phyloP scores from a whole-genome alignment of 306 rosid species.

The Dalbergia cochinchinensis region DNA sequence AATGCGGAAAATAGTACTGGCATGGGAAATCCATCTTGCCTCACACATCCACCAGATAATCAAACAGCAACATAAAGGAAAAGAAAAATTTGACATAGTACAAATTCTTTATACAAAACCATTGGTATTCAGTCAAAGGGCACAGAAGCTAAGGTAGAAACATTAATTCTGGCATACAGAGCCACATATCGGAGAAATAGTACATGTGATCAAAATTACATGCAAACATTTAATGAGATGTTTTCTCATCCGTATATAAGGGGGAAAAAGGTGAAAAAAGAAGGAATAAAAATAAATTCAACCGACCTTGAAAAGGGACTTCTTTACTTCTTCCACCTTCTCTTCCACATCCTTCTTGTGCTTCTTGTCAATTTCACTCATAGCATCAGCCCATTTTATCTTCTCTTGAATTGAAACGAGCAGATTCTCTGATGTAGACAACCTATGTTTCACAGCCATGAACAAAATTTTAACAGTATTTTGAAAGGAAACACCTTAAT shows the following conservation, averaged over 20 bases:
- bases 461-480: conserved; percentile 27
- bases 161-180: conserved; percentile 2
- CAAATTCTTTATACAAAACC: conserved; percentile 28
- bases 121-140: conserved; percentile 2
- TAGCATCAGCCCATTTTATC: conserved; percentile 93
- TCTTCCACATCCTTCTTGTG: conserved; percentile 92
- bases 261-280: neutral
- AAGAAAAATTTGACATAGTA: conserved; percentile 25
- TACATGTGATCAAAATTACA: conserved; percentile 7
- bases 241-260: conserved; percentile 17
- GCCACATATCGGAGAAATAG: conserved; percentile 23
- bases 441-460: conserved; percentile 64
- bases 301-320: conserved; percentile 90
- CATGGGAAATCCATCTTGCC: conserved; percentile 14
- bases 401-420: conserved; percentile 91
- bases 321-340: conserved; percentile 89
- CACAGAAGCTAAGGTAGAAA: neutral
- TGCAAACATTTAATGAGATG: conserved; percentile 1
- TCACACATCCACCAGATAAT: conserved; percentile 8
- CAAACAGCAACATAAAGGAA: conserved; percentile 7
- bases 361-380: conserved; percentile 85
- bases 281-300: conserved; percentile 57
- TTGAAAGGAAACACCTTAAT: conserved; percentile 25
- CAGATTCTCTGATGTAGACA: conserved; percentile 80
- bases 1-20: conserved; percentile 3